These are phyloP conservation scores for Pelargonium myrrhifolium DNA, from an alignment of 441 rosid species.

Conservation along the genomic window DNA sequence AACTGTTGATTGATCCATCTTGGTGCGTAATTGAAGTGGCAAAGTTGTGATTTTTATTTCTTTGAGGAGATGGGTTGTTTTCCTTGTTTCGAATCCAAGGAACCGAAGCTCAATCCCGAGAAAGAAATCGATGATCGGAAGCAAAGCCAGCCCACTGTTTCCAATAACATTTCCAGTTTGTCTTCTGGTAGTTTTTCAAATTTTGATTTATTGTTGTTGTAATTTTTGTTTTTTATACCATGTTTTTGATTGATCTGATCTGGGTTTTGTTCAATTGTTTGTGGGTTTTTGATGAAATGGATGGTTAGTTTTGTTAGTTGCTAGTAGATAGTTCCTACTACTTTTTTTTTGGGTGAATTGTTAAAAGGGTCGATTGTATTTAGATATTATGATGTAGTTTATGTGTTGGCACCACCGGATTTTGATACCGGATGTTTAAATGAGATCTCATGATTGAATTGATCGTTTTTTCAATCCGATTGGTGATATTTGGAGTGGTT, in stretches of 20 bases:
- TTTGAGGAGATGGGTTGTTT: constrained; percentile 76
- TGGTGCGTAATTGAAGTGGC: background rate
- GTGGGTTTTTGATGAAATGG: background rate
- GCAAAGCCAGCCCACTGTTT: constrained; percentile 33
- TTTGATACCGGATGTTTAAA: constrained; percentile 14
- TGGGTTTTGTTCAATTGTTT: constrained; percentile 12
- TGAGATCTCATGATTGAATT: constrained; percentile 32
- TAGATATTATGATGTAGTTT: constrained; percentile 4
- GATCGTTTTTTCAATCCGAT: constrained; percentile 14
- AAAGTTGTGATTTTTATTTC: constrained; percentile 2
- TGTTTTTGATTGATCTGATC: constrained; percentile 39
- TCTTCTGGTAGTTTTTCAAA: constrained; percentile 46
- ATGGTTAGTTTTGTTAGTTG: background rate
- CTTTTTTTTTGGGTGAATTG: constrained; percentile 10
- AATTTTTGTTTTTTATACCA: background rate
- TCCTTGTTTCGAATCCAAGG: constrained; percentile 75
- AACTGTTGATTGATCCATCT: constrained; percentile 22
- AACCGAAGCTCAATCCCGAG: constrained; percentile 56
- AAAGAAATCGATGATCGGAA: constrained; percentile 49
- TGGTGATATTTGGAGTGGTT: background rate
- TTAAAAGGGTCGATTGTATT: constrained; percentile 6
- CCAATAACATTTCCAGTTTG: constrained; percentile 54
- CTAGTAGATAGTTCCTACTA: background rate
- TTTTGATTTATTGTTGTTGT: constrained; percentile 14
- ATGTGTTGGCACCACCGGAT: constrained; percentile 21